Evolutionary conservation across 805 yeast genomes (phyloP).

Genomic region (Lipomyces starkeyi): DNA sequence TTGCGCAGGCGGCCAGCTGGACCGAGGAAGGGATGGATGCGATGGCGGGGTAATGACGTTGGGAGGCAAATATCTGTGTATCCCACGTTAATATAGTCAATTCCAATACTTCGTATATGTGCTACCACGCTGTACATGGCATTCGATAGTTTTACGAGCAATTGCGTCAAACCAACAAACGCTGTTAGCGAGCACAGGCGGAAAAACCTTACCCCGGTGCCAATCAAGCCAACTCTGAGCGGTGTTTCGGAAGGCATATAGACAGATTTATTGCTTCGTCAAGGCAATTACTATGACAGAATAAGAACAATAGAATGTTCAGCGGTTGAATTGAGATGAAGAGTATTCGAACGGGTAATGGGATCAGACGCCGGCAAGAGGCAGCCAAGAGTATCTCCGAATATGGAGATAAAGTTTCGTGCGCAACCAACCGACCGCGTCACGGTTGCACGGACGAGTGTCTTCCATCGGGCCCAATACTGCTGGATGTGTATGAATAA

Average conservation of each 20-base stretch:
- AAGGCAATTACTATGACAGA: neutral
- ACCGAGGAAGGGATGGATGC: conserved; percentile 55
- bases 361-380: neutral
- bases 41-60: conserved; percentile 77
- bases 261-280: neutral
- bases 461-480: neutral
- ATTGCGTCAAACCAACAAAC: neutral
- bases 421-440: neutral
- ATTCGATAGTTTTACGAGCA: neutral
- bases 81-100: neutral
- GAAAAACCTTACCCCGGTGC: conserved; percentile 42
- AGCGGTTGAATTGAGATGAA: neutral
- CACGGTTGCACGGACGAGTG: neutral
- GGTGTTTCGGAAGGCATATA: conserved; percentile 27
- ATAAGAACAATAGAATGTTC: neutral
- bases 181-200: neutral
- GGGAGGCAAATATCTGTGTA: conserved; percentile 75
- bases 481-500: too few species aligned
- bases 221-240: conserved; percentile 44
- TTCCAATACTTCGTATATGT: neutral
- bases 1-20: conserved; percentile 72
- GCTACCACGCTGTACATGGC: neutral
- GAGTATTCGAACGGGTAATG: neutral
- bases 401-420: neutral
- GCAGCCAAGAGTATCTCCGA: neutral